Conservation (phyloP, 2,329 filamentous ascomycete genomes). For the Botrytis tulipae region DNA sequence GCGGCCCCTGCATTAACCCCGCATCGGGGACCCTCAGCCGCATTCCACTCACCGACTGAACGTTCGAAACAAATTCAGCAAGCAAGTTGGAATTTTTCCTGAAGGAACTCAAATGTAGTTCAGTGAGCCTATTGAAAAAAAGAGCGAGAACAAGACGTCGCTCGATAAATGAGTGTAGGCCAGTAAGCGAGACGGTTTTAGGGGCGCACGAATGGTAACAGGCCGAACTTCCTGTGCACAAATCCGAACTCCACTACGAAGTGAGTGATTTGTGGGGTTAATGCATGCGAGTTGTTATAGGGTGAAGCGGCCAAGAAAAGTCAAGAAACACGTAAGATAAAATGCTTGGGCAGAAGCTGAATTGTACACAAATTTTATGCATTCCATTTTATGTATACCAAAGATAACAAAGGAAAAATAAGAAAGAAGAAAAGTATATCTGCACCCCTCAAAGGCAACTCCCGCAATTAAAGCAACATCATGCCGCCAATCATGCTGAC, state of each 20-base stretch:
- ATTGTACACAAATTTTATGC: not conserved
- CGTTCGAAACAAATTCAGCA: not conserved
- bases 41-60: constrained; percentile 5
- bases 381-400: not conserved
- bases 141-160: not conserved
- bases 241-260: not conserved
- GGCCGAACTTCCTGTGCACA: not conserved
- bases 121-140: not conserved
- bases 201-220: not conserved
- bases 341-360: not conserved
- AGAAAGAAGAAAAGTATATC: not conserved
- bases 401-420: not conserved
- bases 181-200: not conserved
- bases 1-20: constrained; percentile 7
- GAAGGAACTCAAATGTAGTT: not conserved
- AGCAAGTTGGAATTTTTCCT: not conserved
- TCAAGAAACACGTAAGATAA: not conserved
- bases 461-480: constrained; percentile 5
- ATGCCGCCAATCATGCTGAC: constrained; percentile 14
- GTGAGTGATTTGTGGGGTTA: not conserved
- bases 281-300: not conserved
- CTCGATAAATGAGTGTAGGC: not conserved
- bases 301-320: not conserved
- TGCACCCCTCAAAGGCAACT: not conserved
- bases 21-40: constrained; percentile 6